phyloP scores from a whole-genome alignment of 148 eudicot genomes.

The Cornus florida region DNA sequence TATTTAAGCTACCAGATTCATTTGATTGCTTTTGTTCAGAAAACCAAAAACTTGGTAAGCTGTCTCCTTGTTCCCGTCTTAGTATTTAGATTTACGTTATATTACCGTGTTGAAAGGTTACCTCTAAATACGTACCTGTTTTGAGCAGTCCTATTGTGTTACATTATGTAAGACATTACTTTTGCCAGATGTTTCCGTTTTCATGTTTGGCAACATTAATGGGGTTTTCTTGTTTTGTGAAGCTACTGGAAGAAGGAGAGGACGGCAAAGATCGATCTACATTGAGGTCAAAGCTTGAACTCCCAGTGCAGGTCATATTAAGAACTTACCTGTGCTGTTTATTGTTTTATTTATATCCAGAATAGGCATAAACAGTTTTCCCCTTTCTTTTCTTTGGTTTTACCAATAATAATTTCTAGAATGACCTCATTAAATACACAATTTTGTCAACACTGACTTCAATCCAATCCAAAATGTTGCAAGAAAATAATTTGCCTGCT shows the following conservation, averaged over 20 bases:
- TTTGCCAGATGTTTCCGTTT: neutral
- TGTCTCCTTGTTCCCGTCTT: neutral
- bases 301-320: conserved; percentile 84
- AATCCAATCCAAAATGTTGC: neutral
- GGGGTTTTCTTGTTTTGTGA: conserved; percentile 6
- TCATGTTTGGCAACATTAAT: neutral
- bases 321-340: neutral
- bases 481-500: neutral
- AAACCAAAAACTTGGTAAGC: neutral
- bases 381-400: too few relatives aligned
- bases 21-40: neutral
- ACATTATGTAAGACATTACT: neutral
- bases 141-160: neutral
- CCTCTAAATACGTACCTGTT: neutral
- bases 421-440: too few relatives aligned
- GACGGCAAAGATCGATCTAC: conserved; percentile 83
- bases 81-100: neutral
- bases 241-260: conserved; percentile 93
- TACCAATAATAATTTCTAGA: too few relatives aligned
- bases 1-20: too few relatives aligned
- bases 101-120: neutral
- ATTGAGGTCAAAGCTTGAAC: conserved; percentile 87
- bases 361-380: neutral
- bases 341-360: neutral
- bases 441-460: neutral